A percentile compares a stretch with the other conserved stretches of the same genome.
These are phyloP conservation scores for Mikania micrantha DNA, from an alignment of 129 eudicot species.

Conservation along the genomic window DNA sequence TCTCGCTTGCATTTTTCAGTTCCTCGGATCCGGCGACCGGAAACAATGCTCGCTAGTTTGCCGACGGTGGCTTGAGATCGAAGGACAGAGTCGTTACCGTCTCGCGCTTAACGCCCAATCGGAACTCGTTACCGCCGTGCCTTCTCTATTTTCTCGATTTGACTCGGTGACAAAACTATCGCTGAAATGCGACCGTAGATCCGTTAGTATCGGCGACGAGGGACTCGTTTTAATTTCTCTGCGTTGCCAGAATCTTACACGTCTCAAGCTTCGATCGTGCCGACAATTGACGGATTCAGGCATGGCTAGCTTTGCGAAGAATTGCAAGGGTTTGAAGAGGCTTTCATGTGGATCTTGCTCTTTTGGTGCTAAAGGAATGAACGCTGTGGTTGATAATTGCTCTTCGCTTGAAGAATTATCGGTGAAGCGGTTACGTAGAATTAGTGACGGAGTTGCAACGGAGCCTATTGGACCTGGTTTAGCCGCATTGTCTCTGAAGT, in stretches of 20 bases:
- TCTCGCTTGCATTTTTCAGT: slow-evolving; percentile 47
- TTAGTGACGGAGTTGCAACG: slow-evolving; percentile 36
- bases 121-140: slow-evolving; percentile 18
- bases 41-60: slow-evolving; percentile 54
- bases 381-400: slow-evolving; percentile 54
- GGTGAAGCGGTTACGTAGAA: slow-evolving; percentile 42
- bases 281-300: slow-evolving; percentile 46
- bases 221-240: slow-evolving; percentile 36
- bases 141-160: slow-evolving; percentile 39
- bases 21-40: slow-evolving; percentile 51
- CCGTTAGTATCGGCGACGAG: slow-evolving; percentile 49
- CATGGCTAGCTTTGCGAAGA: slow-evolving; percentile 37
- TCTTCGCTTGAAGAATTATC: slow-evolving; percentile 47
- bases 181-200: slow-evolving; percentile 54
- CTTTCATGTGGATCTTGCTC: slow-evolving; percentile 59
- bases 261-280: slow-evolving; percentile 60
- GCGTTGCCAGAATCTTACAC: slow-evolving; percentile 38
- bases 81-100: slow-evolving; percentile 63
- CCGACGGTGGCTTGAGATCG: slow-evolving; percentile 53
- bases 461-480: slow-evolving; percentile 49
- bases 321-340: slow-evolving; percentile 49
- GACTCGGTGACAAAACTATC: slow-evolving; percentile 60
- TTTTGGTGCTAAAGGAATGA: slow-evolving; percentile 68
- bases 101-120: slow-evolving; percentile 46
- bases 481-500: slow-evolving; percentile 16